A percentile compares a stretch with the other conserved stretches of the same genome.
Evolutionary conservation across 768 basidiomycete genomes (phyloP).

Genomic region (Gloeopeniophorella convolvens): DNA sequence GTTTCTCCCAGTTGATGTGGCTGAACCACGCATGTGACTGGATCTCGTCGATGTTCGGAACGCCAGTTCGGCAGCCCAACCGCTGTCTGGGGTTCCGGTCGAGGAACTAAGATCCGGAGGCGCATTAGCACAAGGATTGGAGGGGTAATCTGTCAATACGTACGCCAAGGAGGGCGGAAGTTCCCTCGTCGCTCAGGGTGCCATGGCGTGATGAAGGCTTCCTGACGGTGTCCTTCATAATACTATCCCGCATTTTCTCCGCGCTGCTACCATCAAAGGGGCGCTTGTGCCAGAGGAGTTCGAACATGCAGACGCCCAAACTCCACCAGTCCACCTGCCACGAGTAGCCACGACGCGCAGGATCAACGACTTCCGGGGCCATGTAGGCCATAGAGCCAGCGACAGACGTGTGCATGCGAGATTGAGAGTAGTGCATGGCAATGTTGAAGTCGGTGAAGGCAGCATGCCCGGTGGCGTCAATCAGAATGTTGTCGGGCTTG

Average conservation of each 20-base stretch:
- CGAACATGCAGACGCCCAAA: slow-evolving; percentile 83
- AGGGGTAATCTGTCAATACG: slow-evolving; percentile 23
- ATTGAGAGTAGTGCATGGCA: slow-evolving; percentile 93
- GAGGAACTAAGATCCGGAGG: slow-evolving; percentile 51
- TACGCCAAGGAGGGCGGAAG: slow-evolving; percentile 63
- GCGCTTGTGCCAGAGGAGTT: slow-evolving; percentile 74
- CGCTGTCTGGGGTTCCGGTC: slow-evolving; percentile 75
- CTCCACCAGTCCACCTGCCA: slow-evolving; percentile 97
- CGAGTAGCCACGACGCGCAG: slow-evolving; percentile 80
- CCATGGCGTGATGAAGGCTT: slow-evolving; percentile 50
- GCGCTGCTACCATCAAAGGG: slow-evolving; percentile 89
- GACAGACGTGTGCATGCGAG: slow-evolving; percentile 82
- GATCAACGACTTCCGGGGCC: slow-evolving; percentile 87
- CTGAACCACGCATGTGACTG: slow-evolving; percentile 82
- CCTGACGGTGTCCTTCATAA: slow-evolving; percentile 68
- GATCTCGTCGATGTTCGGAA: slow-evolving; percentile 71
- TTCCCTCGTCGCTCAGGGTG: slow-evolving; percentile 58
- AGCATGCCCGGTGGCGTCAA: slow-evolving; percentile 91
- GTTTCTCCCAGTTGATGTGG: slow-evolving; percentile 69
- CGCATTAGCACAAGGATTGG: not conserved
- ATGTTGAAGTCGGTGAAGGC: slow-evolving; percentile 99
- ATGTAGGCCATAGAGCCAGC: slow-evolving; percentile 99
- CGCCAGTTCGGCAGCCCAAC: slow-evolving; percentile 69
- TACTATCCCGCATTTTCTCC: slow-evolving; percentile 83
- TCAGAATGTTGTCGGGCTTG: slow-evolving; percentile 95